These are phyloP conservation scores for Hibiscus trionum DNA, from an alignment of 345 rosid species.

Conservation along the genomic window DNA sequence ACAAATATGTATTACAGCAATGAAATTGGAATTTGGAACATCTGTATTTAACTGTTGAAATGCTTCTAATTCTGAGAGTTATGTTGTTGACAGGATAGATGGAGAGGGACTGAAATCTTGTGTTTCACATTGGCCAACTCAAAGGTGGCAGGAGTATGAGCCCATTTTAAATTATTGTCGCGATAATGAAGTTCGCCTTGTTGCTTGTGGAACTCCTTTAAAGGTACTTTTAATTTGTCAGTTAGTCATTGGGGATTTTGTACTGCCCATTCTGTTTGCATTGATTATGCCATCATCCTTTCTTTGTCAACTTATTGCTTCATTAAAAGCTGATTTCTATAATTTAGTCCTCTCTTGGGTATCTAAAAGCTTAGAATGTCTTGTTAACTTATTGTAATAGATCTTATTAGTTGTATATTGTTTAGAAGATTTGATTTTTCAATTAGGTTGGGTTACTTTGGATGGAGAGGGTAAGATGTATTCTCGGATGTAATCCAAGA, in stretches of 20 bases:
- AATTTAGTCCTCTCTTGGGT: not conserved
- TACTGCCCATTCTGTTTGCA: not conserved
- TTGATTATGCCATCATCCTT: not conserved
- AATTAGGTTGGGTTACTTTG: not conserved
- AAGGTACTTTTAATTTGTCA: slow-evolving; percentile 33
- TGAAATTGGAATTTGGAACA: not conserved
- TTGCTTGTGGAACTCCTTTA: slow-evolving; percentile 88
- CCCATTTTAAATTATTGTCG: slow-evolving; percentile 78
- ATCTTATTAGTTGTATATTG: not conserved
- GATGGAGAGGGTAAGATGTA: not conserved
- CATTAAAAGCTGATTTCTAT: not conserved
- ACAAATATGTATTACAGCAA: not conserved
- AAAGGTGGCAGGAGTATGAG: slow-evolving; percentile 80
- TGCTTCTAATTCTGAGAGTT: slow-evolving; percentile 10
- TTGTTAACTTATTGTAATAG: slow-evolving; percentile 2
- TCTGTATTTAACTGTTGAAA: not conserved
- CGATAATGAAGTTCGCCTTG: slow-evolving; percentile 51
- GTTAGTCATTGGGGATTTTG: not conserved
- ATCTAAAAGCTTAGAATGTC: not conserved
- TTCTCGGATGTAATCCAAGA: not conserved
- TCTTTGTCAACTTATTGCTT: not conserved
- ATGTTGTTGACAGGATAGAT: slow-evolving; percentile 52
- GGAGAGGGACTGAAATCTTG: slow-evolving; percentile 57
- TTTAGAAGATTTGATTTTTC: not conserved
- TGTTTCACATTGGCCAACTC: slow-evolving; percentile 59